Percentiles rank a stretch among this genome's conserved stretches.
Conservation (phyloP, 2,329 filamentous ascomycete species). For the Cadophora malorum region DNA sequence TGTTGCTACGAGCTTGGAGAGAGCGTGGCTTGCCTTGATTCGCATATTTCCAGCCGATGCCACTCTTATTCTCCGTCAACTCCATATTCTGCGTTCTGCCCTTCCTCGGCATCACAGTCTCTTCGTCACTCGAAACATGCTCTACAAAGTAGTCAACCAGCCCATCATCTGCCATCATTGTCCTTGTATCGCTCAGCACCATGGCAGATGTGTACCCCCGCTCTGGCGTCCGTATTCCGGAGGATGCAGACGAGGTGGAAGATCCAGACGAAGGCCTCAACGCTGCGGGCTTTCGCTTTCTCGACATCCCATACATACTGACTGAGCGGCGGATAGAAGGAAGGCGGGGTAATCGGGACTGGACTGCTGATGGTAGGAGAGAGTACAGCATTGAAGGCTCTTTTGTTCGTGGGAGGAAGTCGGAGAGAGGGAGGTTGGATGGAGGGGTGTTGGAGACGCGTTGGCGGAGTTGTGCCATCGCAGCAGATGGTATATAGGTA, state of each 20-base stretch:
- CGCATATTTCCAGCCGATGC: conserved; percentile 59
- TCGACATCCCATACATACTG: conserved; percentile 39
- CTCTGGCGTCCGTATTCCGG: conserved; percentile 43
- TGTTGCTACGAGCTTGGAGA: background rate
- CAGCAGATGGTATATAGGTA: background rate
- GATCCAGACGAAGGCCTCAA: conserved; percentile 39
- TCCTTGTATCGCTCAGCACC: conserved; percentile 30
- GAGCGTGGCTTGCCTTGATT: conserved; percentile 50
- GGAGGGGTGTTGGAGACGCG: background rate
- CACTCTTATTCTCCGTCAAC: conserved; percentile 42
- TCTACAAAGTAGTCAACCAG: conserved; percentile 32
- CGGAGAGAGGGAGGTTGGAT: conserved; percentile 24
- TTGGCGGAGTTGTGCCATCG: conserved; percentile 24
- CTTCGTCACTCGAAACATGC: conserved; percentile 36
- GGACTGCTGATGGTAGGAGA: conserved; percentile 59
- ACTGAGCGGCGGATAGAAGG: conserved; percentile 55
- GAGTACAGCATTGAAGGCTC: conserved; percentile 57
- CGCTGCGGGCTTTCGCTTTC: conserved; percentile 29
- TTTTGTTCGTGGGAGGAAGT: conserved; percentile 24
- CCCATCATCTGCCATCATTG: conserved; percentile 26
- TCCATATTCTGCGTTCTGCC: conserved; percentile 23
- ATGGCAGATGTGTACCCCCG: conserved; percentile 36
- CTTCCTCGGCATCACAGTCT: conserved; percentile 18
- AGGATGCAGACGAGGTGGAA: conserved; percentile 8
- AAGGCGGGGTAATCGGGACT: conserved; percentile 57